phyloP scores from a whole-genome alignment of 495 filamentous ascomycete species.

The Hypomontagnella submonticulosa region DNA sequence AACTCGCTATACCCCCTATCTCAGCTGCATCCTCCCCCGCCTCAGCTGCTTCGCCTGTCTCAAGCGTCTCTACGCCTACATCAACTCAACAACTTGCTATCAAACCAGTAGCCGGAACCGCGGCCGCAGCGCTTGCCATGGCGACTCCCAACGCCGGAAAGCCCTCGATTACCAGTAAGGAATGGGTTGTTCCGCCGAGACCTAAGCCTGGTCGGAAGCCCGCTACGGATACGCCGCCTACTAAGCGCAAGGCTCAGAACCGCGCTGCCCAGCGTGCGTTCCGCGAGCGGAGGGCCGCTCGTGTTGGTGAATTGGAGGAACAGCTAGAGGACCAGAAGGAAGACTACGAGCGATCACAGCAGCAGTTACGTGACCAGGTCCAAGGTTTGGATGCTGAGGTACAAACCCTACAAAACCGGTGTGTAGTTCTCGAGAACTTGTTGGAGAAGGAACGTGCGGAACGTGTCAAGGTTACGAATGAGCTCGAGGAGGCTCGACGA shows the following conservation, averaged over 20 bases:
- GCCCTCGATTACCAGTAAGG: conserved; percentile 74
- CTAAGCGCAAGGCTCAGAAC: conserved; percentile 93
- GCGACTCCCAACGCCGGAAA: conserved; percentile 45
- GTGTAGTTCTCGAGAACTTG: conserved; percentile 54
- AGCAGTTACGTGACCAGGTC: conserved; percentile 58
- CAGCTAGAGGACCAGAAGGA: conserved; percentile 73
- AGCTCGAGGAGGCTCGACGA: conserved; percentile 41
- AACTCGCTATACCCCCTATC: conserved; percentile 46
- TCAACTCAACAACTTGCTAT: conserved; percentile 42
- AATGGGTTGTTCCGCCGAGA: conserved; percentile 89
- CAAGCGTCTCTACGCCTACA: conserved; percentile 44
- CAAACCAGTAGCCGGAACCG: conserved; percentile 37
- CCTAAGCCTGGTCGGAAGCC: conserved; percentile 96
- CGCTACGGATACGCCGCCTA: conserved; percentile 88
- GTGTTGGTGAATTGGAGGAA: conserved; percentile 87
- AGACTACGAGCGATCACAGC: conserved; percentile 59
- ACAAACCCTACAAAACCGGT: conserved; percentile 54
- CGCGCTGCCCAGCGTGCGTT: conserved; percentile 92
- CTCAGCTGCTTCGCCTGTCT: conserved; percentile 42
- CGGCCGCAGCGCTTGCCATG: conserved; percentile 14
- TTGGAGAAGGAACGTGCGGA: conserved; percentile 56
- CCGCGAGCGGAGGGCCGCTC: conserved; percentile 84
- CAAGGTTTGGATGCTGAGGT: conserved; percentile 59
- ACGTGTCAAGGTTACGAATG: conserved; percentile 38
- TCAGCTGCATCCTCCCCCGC: conserved; percentile 45